phyloP scores from a whole-genome alignment of 1,139 yeast species.

The Suhomyces maxii region DNA sequence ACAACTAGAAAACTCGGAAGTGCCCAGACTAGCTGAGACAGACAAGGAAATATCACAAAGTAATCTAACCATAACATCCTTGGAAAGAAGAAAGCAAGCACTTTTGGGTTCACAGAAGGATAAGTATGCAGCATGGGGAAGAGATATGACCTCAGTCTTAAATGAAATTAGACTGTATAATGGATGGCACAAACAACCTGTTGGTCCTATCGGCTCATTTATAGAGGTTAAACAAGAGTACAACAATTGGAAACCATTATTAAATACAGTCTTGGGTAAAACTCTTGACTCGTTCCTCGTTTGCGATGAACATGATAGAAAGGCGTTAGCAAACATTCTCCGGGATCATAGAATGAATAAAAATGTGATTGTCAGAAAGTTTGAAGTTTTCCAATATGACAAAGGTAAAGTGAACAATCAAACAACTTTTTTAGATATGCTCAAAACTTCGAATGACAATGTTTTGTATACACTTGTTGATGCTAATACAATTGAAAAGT shows the following conservation, averaged over 20 bases:
- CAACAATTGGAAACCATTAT: slow-evolving; percentile 59
- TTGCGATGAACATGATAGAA: slow-evolving; percentile 60
- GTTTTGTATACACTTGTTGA: slow-evolving; percentile 69
- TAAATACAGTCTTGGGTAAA: slow-evolving; percentile 53
- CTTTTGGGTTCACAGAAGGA: slow-evolving; percentile 25
- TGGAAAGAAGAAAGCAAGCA: slow-evolving; percentile 9
- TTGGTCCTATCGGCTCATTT: slow-evolving; percentile 82
- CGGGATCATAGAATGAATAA: slow-evolving; percentile 24
- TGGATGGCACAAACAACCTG: slow-evolving; percentile 52
- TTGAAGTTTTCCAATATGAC: slow-evolving; percentile 56
- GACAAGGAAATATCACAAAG: slow-evolving; percentile 6
- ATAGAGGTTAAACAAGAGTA: slow-evolving; percentile 57
- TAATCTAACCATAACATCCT: slow-evolving; percentile 3
- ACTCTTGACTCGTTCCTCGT: slow-evolving; percentile 69
- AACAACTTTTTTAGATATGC: slow-evolving; percentile 58
- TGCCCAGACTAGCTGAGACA: slow-evolving; percentile 7
- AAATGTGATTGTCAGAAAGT: slow-evolving; percentile 53
- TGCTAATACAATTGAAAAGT: slow-evolving; percentile 56
- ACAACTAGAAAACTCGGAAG: slow-evolving; percentile 10
- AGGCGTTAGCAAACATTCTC: slow-evolving; percentile 46
- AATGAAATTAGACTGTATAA: slow-evolving; percentile 36
- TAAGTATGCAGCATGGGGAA: slow-evolving; percentile 50
- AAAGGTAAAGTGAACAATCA: slow-evolving; percentile 29
- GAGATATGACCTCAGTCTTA: slow-evolving; percentile 41
- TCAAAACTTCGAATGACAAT: slow-evolving; percentile 55